Conservation (phyloP, 257 asterid genomes). For the Capsicum chinense region DNA sequence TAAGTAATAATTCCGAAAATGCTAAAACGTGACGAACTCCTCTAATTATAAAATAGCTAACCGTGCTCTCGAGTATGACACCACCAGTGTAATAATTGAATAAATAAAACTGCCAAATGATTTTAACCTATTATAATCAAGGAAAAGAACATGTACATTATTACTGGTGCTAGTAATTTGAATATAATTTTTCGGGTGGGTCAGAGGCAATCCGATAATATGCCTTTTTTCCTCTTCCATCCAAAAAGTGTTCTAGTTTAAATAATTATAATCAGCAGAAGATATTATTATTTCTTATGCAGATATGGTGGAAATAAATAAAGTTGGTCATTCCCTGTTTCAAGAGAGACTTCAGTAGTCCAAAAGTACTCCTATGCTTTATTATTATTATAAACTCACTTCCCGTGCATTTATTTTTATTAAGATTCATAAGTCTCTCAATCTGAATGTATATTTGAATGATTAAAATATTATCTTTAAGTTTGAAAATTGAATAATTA, state of each 20-base stretch:
- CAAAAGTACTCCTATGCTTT: neutral
- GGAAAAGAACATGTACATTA: neutral
- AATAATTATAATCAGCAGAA: neutral
- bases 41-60: neutral
- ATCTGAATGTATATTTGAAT: too few relatives aligned
- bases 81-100: conserved; percentile 1
- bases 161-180: neutral
- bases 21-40: neutral
- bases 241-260: neutral
- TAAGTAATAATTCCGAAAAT: neutral
- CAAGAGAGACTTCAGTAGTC: neutral
- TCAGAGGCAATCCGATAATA: neutral
- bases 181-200: neutral
- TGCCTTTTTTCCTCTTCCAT: neutral
- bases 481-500: too few relatives aligned
- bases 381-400: neutral
- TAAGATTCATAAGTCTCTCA: too few relatives aligned
- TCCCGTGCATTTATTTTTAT: too few relatives aligned
- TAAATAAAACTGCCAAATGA: neutral
- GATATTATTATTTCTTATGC: neutral
- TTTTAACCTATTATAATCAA: neutral
- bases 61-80: neutral
- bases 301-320: neutral
- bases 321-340: neutral
- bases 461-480: too few relatives aligned